A percentile compares a stretch with the other conserved stretches of the same genome.
phyloP scores from a whole-genome alignment of 805 yeast species.

The Ogataea pini region DNA sequence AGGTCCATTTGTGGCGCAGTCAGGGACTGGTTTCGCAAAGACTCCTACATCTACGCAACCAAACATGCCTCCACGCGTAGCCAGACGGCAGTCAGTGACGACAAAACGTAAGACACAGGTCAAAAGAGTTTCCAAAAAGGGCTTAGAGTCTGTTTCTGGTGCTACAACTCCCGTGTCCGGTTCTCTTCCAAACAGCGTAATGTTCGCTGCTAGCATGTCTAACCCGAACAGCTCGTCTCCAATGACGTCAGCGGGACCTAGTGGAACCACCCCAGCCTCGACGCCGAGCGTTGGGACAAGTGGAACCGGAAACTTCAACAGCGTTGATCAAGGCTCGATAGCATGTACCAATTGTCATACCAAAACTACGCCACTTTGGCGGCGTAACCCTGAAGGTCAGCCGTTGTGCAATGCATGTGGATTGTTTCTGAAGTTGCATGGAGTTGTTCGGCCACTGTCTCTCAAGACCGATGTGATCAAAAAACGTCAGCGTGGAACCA shows the following conservation, averaged over 20 bases:
- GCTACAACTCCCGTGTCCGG: conserved; percentile 16
- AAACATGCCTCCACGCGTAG: conserved; percentile 11
- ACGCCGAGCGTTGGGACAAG: neutral
- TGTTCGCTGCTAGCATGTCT: conserved; percentile 11
- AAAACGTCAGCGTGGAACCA: conserved; percentile 71
- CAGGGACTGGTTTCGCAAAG: neutral
- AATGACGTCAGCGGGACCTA: conserved; percentile 14
- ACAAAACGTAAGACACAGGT: conserved; percentile 20
- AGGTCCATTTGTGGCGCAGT: neutral
- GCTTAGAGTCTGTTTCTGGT: conserved; percentile 15
- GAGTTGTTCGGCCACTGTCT: conserved; percentile 91
- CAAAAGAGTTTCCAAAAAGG: conserved; percentile 13
- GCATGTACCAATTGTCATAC: conserved; percentile 89
- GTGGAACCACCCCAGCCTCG: conserved; percentile 12
- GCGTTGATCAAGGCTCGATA: conserved; percentile 22
- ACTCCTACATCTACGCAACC: conserved; percentile 1
- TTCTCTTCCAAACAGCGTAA: conserved; percentile 13
- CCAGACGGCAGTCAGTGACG: conserved; percentile 20
- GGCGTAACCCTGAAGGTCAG: conserved; percentile 88
- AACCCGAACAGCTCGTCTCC: conserved; percentile 6
- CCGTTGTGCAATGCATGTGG: conserved; percentile 98
- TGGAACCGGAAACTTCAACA: conserved; percentile 5
- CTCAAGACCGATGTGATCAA: conserved; percentile 80
- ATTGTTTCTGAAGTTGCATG: conserved; percentile 85
- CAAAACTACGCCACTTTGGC: conserved; percentile 91